Evolutionary conservation across 169 alveolate species (phyloP), one percentile per base, ranked within the genome.

Genomic region (Plasmodium coatneyi): DNA sequence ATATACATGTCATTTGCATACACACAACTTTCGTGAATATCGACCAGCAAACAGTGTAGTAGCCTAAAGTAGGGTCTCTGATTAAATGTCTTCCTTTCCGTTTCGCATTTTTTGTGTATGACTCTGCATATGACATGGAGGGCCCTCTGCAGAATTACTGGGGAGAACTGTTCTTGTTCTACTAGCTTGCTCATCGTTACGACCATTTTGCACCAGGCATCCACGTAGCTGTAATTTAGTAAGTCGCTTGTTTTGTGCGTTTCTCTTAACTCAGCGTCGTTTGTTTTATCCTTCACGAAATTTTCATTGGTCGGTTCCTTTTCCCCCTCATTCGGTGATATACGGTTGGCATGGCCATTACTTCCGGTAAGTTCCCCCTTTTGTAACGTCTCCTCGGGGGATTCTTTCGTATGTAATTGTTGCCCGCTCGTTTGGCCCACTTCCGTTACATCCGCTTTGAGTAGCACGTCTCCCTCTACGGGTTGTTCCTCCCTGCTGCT

Each of bases 41-140:
- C 92, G 25, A 80, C 66, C 82, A 91, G 74, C 82, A 91, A 81
- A 49, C 92, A 91, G 30, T 74, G 87, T 81, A 91, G 56, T 71
- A 91, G 54, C 80, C 95, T 56, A 83, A 84, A 92, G 82, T 84
- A 92, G 14, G 95, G 95, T 78, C 95, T 84, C 70, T 92, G 95
- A 52, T 84, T 84, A 72, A 84, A 84, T 74, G 46, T 70, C 34
- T 80, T 39, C 30, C 70, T 92, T 66, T 80, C 83, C 7, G 30
- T 28, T 79, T 80, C 92, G 81, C 84, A 84, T 22, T 60, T 70
- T 41, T 92, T 82, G 82, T 82, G 92, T 71, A 92, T 80, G 54
- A 84, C 83, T 36, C 92, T 84, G 60, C 95, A 92, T 60, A 92
- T 46, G 12, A 80, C 60, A 84, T 83, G 80, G 34, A 92, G 76